Base-by-base conservation (phyloP, 2,329 filamentous ascomycete species). In the Endoconidiophora laricicola region DNA sequence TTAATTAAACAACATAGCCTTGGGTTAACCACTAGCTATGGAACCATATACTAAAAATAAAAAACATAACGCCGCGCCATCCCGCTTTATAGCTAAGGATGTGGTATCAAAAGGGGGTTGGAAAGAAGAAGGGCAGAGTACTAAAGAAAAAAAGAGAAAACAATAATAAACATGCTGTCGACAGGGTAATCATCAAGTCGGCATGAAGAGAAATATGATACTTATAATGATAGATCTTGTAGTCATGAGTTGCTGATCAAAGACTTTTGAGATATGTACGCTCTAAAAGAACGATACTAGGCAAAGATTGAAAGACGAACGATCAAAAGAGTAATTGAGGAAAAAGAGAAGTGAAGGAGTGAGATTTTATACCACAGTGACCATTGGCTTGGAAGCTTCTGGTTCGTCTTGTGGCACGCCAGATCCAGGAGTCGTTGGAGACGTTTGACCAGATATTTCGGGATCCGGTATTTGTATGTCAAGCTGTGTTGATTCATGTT, bases 401-500 rank as follows among this genome's bases (percentile, higher is more conserved):
- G 48, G 46, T 3, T 41, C 46, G 16, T 24, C 26, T 16, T 38
- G 42, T 3, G 50, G 43, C 23, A 46, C 37, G 16, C 41, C 50
- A 20, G 60, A 61, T 4, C 45, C 58, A 57, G 16, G 65, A 64
- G 46, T 64, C 64, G 36, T 64, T 65, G 67, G 64, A 18, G 68
- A 73, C 53, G 67, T 73, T 7, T 65, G 66, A 44, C 69, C 66
- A 2, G 72, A 74, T 53, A 86, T 78, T 57, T 85, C 81, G 1
- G 84, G 83, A 61, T 88, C 83, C 3, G 82, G 79, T 52, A 88
- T 84, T 65, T 87, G 82, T 45, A 88, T 85, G 58, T 88, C 83
- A 57, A 88, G 72, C 81, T 85, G 45, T 24, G 45, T 41, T 37
- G 14, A 6, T 20, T 14, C 9, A n/a, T 10, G 36, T 47, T 7